These are phyloP conservation scores for Mycena floridula DNA, from an alignment of 768 basidiomycete species.

Conservation along the genomic window DNA sequence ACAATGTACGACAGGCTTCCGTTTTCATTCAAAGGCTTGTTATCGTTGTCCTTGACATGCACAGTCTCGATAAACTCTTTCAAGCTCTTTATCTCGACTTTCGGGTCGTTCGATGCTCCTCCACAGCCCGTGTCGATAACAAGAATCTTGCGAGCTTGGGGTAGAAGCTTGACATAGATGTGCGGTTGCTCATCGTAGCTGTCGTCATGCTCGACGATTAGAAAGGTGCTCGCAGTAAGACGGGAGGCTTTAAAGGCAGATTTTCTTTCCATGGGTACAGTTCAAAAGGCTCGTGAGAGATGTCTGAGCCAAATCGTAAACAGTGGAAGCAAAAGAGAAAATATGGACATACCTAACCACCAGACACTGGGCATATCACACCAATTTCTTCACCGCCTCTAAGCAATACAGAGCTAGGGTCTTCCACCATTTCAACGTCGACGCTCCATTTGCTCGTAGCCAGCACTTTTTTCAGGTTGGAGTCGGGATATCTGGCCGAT, in stretches of 20 bases:
- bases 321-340: no score
- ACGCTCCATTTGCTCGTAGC: constrained; percentile 71
- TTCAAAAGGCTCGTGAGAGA: no score
- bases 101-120: constrained; percentile 34
- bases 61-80: constrained; percentile 45
- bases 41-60: constrained; percentile 33
- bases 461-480: constrained; percentile 46
- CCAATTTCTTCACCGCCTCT: constrained; percentile 74
- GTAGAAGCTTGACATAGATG: constrained; percentile 45
- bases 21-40: constrained; percentile 35
- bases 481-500: constrained; percentile 46
- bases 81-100: constrained; percentile 35
- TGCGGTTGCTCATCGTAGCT: constrained; percentile 46
- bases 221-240: constrained; percentile 29
- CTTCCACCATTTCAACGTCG: constrained; percentile 71
- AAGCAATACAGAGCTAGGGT: constrained; percentile 40
- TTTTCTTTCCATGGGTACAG: not conserved
- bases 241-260: constrained; percentile 28
- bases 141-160: constrained; percentile 33
- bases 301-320: no score
- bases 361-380: constrained; percentile 78
- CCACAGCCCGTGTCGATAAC: constrained; percentile 53
- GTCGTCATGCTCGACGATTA: constrained; percentile 46
- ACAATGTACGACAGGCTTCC: constrained; percentile 39
- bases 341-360: constrained; percentile 51